These are phyloP conservation scores for Aspergillus melleus DNA, from an alignment of 2,329 filamentous ascomycete species.

Conservation along the genomic window DNA sequence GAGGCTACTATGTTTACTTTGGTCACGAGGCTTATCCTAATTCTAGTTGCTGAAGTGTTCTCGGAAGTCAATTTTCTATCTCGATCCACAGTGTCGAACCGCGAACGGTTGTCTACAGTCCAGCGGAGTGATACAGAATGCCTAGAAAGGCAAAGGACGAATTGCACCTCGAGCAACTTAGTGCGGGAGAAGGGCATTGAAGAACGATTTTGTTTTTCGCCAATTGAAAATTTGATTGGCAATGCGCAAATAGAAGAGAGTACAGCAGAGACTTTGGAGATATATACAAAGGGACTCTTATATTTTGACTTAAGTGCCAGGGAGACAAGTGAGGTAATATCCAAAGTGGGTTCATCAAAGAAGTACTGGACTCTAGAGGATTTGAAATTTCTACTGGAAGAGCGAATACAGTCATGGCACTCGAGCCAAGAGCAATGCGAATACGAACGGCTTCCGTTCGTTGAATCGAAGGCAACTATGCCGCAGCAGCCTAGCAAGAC, in stretches of 20 bases:
- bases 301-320: constrained; percentile 13
- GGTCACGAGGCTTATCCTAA: neutral
- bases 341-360: neutral
- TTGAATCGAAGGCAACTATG: neutral
- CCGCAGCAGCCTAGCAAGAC: neutral
- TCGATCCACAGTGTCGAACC: neutral
- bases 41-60: neutral
- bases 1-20: neutral
- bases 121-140: too few relatives aligned
- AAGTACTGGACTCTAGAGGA: constrained; percentile 25
- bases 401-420: constrained; percentile 17
- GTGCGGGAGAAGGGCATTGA: too few relatives aligned
- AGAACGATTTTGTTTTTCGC: neutral
- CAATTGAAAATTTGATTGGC: neutral
- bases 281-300: constrained; percentile 10
- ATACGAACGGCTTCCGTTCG: neutral
- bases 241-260: neutral
- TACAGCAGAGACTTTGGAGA: neutral
- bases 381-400: constrained; percentile 21
- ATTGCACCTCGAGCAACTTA: neutral
- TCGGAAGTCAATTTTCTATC: neutral
- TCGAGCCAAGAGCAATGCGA: constrained; percentile 3
- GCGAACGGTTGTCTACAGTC: neutral
- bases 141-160: neutral
- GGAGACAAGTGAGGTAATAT: neutral